Base-by-base conservation (phyloP, 2,329 filamentous ascomycete species). In the Aureobasidium pullulans region DNA sequence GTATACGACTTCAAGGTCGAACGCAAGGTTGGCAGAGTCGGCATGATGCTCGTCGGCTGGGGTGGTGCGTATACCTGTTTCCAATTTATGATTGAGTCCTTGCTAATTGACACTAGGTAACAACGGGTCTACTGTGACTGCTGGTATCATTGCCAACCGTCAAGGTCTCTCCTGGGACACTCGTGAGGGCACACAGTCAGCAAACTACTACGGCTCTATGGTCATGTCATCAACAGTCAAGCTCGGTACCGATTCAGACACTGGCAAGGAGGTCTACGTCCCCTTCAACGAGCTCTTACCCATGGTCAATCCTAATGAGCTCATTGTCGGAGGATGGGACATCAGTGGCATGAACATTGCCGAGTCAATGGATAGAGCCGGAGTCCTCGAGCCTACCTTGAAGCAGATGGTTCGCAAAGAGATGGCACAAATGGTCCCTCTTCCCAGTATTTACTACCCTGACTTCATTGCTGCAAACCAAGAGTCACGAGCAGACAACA, bases 391-490 rank as follows among this genome's bases (percentile, higher is more conserved):
- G 79, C 94, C 94, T n/a, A 87, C 89, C 32, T 82, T 99, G 70
- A 99, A 99, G 83, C 78, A 81, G 60, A 83, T 89, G 69, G 88
- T 99, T 68, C 87, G 85, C 77, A 96, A 97, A 82, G 90, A 97
- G 78, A 93, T 97, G 91, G 79, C 85, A 62, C 79, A 81, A 67
- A 89, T 97, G 85, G 86, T 87, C 67, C 94, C 94, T 32, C 84
- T 97, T 64, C 93, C 91, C 28, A 93, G 89, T 75, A 88, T 97
- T 77, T 99, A 99, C 84, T 99, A 99, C 75, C 94, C 94, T 1
- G 94, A 97, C 77, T 99, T 99, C 81, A 99, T 99, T 71, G 94
- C 94, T 66, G 89, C 94, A 72, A 99, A 99, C 80, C 94, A 99
- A 79, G 92, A 94, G 75, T 91, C 92, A 71, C 89, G 94, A 70